A percentile compares a stretch with the other conserved stretches of the same genome.
These are phyloP conservation scores for Colletotrichum nymphaeae DNA, from an alignment of 2,329 filamentous ascomycete species.

Conservation along the genomic window DNA sequence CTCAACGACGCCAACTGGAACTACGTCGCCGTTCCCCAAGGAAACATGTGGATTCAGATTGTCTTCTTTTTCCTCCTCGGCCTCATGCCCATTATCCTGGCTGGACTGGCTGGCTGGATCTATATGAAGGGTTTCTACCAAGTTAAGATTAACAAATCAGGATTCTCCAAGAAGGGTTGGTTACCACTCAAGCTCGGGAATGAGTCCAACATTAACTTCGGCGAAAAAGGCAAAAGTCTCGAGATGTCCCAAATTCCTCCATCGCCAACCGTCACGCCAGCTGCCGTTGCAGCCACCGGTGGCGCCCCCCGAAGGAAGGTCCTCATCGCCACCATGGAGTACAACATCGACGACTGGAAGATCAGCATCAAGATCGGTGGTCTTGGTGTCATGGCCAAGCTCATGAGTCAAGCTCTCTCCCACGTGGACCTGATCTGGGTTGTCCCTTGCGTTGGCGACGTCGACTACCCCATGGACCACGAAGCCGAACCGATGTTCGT, in stretches of 20 bases:
- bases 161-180: conserved; percentile 40
- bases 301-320: conserved; percentile 60
- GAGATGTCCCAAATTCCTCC: conserved; percentile 37
- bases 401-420: conserved; percentile 74
- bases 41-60: conserved; percentile 64
- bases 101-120: conserved; percentile 59
- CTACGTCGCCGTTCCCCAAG: conserved; percentile 64
- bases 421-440: conserved; percentile 76
- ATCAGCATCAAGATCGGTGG: conserved; percentile 80
- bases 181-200: conserved; percentile 42
- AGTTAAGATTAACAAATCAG: conserved; percentile 65
- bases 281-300: conserved; percentile 33
- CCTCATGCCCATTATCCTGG: conserved; percentile 62
- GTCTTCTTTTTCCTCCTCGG: conserved; percentile 63
- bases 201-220: conserved; percentile 47
- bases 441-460: conserved; percentile 70
- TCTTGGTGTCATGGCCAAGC: conserved; percentile 76
- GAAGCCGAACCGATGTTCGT: conserved; percentile 71
- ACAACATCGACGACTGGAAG: conserved; percentile 76
- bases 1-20: conserved; percentile 65
- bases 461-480: conserved; percentile 72
- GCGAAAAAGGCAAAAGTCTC: conserved; percentile 40
- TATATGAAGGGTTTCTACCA: conserved; percentile 67
- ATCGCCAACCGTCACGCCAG: conserved; percentile 25
- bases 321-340: conserved; percentile 78